phyloP scores from a whole-genome alignment of 129 eudicot genomes.

The Flaveria trinervia region DNA sequence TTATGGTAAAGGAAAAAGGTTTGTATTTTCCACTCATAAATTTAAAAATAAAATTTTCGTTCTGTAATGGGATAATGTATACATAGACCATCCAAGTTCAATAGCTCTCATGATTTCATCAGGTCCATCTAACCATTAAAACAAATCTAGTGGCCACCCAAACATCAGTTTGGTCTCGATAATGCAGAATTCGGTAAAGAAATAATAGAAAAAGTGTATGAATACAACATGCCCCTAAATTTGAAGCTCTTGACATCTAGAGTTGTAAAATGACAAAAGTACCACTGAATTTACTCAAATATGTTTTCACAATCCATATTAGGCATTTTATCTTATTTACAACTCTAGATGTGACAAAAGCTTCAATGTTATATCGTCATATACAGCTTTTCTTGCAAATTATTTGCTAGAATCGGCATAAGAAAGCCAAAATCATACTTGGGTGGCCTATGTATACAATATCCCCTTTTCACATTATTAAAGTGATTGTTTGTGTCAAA shows the following conservation, averaged over 20 bases:
- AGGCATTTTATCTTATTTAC: background rate
- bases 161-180: background rate
- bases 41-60: background rate
- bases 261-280: background rate
- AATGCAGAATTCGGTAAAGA: background rate
- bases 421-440: background rate
- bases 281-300: background rate
- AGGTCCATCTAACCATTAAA: background rate
- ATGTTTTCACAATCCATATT: background rate
- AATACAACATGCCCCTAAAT: background rate
- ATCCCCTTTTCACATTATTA: slow-evolving; percentile 18
- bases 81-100: background rate
- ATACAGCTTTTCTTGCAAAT: background rate
- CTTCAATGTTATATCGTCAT: background rate
- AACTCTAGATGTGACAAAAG: background rate
- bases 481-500: slow-evolving; percentile 15
- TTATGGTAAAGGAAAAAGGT: slow-evolving; percentile 97
- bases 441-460: background rate
- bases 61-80: background rate
- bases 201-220: too few relatives aligned
- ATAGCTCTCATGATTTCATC: background rate
- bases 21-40: background rate
- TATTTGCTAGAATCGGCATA: background rate
- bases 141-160: background rate
- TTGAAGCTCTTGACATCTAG: background rate